Base-by-base conservation (phyloP, 2,329 filamentous ascomycete species). In the Colletotrichum navitas region DNA sequence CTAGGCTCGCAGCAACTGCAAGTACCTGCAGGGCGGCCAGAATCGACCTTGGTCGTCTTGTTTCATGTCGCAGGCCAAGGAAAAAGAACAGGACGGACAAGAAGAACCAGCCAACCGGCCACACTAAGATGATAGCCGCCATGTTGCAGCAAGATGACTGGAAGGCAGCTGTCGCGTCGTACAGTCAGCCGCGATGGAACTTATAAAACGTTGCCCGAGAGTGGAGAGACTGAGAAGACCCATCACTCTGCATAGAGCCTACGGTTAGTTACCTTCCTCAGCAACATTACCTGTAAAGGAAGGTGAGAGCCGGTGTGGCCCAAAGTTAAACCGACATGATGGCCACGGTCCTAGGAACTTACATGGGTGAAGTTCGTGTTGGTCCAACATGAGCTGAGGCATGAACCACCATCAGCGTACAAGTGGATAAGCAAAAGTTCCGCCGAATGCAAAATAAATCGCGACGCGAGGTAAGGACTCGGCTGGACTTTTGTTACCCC, bases 21-120 rank as follows among this genome's bases (percentile, higher is more conserved):
- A 32, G 51, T 12, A 54, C 29, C 26, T 34, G 51, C 51, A 34
- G 29, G 29, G 29, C 51, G 29, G 26, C 51, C 51, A 54, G 51
- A 54, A 54, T n/a, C 29, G 51, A 34, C 51, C 51, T 54, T 34
- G 26, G 51, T 54, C 51, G 51, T 54, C 51, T 54, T 54, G 51
- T 34, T 54, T 54, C 51, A 34, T 34, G 29, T 54, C 51, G 29
- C 51, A 34, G 16, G 51, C 51, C 51, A 18, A 54, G 51, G 51
- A 34, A 54, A 34, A 54, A 34, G 29, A 34, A 54, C 51, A 54
- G 29, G 29, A 10, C 51, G 29, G 51, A 34, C 29, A 8, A n/a
- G 51, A 34, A 54, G 29, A 54, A 54, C 51, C 29, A 54, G 51
- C 29, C 51, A n/a, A 21, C 51, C 16, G 29, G 51, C 26, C 51